A percentile compares a stretch with the other conserved stretches of the same genome.
phyloP scores from a whole-genome alignment of 495 filamentous ascomycete species.

The Bombardia bombarda region DNA sequence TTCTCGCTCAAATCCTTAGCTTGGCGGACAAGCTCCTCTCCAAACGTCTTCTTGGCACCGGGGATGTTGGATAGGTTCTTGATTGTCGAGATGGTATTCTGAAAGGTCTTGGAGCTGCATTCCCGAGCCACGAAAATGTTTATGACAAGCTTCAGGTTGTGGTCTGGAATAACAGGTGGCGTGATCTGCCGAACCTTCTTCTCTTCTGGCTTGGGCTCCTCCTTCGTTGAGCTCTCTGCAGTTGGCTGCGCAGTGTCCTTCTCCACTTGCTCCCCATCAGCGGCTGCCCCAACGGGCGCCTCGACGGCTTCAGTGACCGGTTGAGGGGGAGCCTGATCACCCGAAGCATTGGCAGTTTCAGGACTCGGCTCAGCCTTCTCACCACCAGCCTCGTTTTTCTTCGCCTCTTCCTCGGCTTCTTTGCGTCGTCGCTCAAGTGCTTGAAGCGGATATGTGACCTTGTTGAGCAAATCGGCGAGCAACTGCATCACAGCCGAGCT shows the following conservation, averaged over 20 bases:
- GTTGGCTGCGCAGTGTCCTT: constrained; percentile 20
- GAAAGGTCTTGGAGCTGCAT: constrained; percentile 93
- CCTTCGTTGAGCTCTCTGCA: constrained; percentile 35
- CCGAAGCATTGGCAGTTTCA: constrained; percentile 12
- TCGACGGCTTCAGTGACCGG: constrained; percentile 13
- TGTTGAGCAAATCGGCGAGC: constrained; percentile 75
- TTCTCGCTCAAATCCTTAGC: constrained; percentile 75
- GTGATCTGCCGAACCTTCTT: constrained; percentile 69
- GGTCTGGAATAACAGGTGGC: constrained; percentile 80
- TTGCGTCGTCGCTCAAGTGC: constrained; percentile 79
- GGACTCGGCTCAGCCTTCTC: constrained; percentile 18
- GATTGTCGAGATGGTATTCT: constrained; percentile 92
- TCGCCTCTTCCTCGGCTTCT: constrained; percentile 51
- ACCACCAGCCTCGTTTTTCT: constrained; percentile 42
- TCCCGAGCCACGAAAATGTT: constrained; percentile 93
- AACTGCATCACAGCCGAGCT: constrained; percentile 93
- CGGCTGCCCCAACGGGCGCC: constrained; percentile 6
- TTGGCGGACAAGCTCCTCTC: constrained; percentile 78
- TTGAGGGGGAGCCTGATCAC: constrained; percentile 16
- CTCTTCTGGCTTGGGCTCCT: constrained; percentile 47
- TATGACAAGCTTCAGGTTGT: constrained; percentile 85
- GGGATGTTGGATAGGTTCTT: constrained; percentile 94
- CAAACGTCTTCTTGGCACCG: constrained; percentile 83
- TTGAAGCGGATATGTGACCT: constrained; percentile 80
- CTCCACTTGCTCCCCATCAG: constrained; percentile 13